These are phyloP conservation scores for Meyerozyma guilliermondii DNA, from an alignment of 1,139 yeast species.

Conservation along the genomic window DNA sequence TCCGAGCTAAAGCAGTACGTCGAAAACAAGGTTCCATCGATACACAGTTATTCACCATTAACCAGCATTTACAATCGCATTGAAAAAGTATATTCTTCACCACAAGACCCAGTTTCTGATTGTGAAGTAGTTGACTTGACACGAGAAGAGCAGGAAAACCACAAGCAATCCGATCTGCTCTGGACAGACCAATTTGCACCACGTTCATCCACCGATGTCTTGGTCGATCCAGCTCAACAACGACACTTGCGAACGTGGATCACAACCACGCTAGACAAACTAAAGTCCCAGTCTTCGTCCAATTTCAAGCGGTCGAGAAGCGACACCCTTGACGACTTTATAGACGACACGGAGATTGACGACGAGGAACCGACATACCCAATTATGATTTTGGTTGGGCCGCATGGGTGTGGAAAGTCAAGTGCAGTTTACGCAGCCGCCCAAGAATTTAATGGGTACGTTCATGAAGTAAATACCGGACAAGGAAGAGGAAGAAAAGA, in stretches of 20 bases:
- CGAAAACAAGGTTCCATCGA: neutral
- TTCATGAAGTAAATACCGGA: constrained; percentile 78
- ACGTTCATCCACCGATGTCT: neutral
- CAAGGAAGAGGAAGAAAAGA: constrained; percentile 70
- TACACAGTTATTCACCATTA: neutral
- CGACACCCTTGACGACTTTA: constrained; percentile 5
- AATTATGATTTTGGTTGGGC: constrained; percentile 64
- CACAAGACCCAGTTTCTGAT: neutral
- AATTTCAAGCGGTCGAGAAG: neutral
- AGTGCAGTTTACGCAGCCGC: constrained; percentile 68
- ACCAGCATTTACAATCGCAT: neutral
- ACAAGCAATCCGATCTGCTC: neutral
- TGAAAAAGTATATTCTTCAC: neutral
- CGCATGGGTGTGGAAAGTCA: constrained; percentile 75
- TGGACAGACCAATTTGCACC: constrained; percentile 1
- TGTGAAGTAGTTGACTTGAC: constrained; percentile 4
- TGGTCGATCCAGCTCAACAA: neutral
- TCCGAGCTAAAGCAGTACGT: neutral
- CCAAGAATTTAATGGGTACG: constrained; percentile 60
- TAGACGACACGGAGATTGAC: constrained; percentile 19
- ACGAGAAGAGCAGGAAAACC: neutral
- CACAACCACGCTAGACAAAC: neutral
- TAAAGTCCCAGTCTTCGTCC: neutral
- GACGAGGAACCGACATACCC: constrained; percentile 47
- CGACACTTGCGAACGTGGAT: neutral